Conservation (phyloP, 768 basidiomycete genomes). For the Grammothele lineata region DNA sequence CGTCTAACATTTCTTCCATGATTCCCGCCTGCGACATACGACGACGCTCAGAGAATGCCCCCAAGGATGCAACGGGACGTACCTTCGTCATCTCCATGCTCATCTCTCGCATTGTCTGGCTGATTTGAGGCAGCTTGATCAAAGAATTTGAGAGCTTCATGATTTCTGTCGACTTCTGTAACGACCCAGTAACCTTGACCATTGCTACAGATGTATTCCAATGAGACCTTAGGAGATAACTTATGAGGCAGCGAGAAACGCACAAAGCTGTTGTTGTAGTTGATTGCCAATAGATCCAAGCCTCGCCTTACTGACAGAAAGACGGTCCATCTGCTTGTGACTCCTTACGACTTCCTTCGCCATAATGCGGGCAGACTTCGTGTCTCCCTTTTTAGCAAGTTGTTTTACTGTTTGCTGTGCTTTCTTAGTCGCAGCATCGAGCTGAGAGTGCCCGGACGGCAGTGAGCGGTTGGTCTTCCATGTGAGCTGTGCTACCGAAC, state of each 20-base stretch:
- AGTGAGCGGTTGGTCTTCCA: too few relatives aligned
- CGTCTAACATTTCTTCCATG: constrained; percentile 97
- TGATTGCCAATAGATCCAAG: constrained; percentile 89
- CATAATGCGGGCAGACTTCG: constrained; percentile 88
- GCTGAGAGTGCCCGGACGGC: too few relatives aligned
- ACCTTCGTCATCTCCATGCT: constrained; percentile 99
- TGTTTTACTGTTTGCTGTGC: constrained; percentile 80
- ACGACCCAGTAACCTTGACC: constrained; percentile 94
- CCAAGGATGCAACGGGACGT: neutral
- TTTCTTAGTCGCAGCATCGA: constrained; percentile 79
- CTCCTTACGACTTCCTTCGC: constrained; percentile 94
- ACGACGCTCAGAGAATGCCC: neutral
- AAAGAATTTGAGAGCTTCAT: constrained; percentile 97
- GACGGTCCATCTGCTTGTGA: constrained; percentile 88
- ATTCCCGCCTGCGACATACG: constrained; percentile 75
- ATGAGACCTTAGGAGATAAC: too few relatives aligned
- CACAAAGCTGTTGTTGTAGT: constrained; percentile 88
- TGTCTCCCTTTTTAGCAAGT: constrained; percentile 86
- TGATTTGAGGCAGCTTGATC: constrained; percentile 88
- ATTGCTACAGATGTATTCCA: too few relatives aligned
- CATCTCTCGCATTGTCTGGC: constrained; percentile 94
- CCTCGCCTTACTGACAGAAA: constrained; percentile 90
- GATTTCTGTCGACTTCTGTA: constrained; percentile 97
- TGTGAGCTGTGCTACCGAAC: too few relatives aligned
- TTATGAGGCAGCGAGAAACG: too few relatives aligned